Evolutionary conservation across 345 rosid species (phyloP), one percentile per base, ranked within the genome.

Genomic region (Hibiscus syriacus): DNA sequence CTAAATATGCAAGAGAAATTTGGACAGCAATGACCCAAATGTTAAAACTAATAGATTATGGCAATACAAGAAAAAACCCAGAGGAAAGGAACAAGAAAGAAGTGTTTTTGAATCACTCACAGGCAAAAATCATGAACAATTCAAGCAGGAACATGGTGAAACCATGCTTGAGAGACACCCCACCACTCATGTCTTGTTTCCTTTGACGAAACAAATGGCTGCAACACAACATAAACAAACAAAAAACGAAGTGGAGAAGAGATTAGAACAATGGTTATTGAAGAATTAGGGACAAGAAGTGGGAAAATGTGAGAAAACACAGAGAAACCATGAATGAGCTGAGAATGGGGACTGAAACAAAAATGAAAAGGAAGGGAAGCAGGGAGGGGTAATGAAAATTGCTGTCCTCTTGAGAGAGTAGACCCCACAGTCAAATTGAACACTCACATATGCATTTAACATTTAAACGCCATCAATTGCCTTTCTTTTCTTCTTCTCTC

Each of bases 111-210:
- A n/a, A n/a, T 45, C n/a, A 82, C 86, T 80, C 66, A 80, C 82
- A 71, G 22, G 80, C 61, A 67, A 76, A 55, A 59, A 81, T 38
- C 66, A 85, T 34, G 72, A 77, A 45, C 70, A 76, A 26, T 63
- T 72, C 41, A 14, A 68, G 46, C 52, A n/a, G n/a, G n/a, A n/a
- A n/a, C n/a, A n/a, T n/a, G n/a, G n/a, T n/a, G n/a, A n/a, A n/a
- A n/a, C n/a, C n/a, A n/a, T n/a, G n/a, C n/a, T n/a, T n/a, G n/a
- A n/a, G n/a, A n/a, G n/a, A n/a, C n/a, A n/a, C n/a, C 59, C 76
- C 75, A 61, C 74, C 85, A 72, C 54, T 78, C 84, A 76, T 80
- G 58, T 70, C 78, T 58, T 64, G 1, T 61, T 22, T 16, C 45
- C 60, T 5, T 48, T 14, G 52, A 43, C n/a, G 38, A 61, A 10